These are phyloP conservation scores for Lactarius hatsudake DNA, from an alignment of 768 basidiomycete genomes.

Conservation along the genomic window DNA sequence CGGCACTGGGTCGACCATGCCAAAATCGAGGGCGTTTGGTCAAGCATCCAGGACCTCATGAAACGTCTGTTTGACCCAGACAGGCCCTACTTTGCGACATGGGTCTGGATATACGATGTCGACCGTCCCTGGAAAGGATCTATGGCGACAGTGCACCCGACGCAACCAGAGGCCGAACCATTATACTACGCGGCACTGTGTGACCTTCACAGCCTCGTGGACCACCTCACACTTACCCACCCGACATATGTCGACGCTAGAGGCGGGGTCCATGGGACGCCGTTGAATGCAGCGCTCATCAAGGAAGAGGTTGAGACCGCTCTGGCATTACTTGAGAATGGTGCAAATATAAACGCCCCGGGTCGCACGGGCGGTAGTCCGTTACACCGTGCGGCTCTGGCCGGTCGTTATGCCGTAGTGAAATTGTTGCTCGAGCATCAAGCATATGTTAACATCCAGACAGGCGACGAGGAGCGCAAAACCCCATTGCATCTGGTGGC, in stretches of 20 bases:
- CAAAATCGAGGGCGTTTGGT: background rate
- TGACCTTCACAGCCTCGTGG: background rate
- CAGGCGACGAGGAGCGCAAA: accelerated
- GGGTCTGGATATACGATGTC: background rate
- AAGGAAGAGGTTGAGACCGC: background rate
- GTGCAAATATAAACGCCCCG: background rate
- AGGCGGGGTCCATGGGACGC: background rate
- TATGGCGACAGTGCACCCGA: background rate
- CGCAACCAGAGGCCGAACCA: background rate
- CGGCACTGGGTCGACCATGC: background rate
- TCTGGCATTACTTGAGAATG: background rate
- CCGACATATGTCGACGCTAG: background rate
- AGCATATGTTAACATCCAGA: background rate
- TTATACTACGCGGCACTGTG: slow-evolving; percentile 9
- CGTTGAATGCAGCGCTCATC: background rate
- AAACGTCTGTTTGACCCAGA: background rate
- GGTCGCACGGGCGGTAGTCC: background rate
- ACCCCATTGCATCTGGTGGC: background rate
- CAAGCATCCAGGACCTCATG: background rate
- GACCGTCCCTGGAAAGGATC: background rate
- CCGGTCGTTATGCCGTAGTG: background rate
- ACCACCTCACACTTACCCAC: background rate
- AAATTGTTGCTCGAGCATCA: background rate
- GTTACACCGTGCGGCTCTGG: background rate
- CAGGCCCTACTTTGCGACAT: background rate